phyloP scores from a whole-genome alignment of 2,329 filamentous ascomycete genomes.

The Calonectria henricotiae region DNA sequence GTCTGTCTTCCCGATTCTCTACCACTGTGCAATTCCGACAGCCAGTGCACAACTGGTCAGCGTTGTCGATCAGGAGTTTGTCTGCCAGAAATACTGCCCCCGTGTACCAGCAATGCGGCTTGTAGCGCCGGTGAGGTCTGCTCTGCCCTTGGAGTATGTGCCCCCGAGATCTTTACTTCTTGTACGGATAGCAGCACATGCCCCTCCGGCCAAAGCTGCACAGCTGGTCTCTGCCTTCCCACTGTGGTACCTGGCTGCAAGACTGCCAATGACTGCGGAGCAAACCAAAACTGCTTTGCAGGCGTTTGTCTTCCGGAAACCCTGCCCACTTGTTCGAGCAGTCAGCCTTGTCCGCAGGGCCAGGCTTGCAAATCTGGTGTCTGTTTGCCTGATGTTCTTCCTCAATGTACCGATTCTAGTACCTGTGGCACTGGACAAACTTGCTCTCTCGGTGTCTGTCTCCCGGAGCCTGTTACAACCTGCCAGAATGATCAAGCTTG shows the following conservation, averaged over 20 bases:
- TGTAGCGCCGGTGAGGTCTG: conserved; percentile 8
- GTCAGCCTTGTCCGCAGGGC: neutral
- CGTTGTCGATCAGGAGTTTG: conserved; percentile 24
- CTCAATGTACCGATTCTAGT: neutral
- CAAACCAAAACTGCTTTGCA: conserved; percentile 7
- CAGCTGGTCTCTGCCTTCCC: conserved; percentile 19
- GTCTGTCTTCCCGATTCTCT: conserved; percentile 21
- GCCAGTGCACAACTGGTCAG: neutral
- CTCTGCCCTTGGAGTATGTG: conserved; percentile 3
- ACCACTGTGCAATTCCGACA: conserved; percentile 2
- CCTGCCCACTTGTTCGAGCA: conserved; percentile 6
- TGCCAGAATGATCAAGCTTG: conserved; percentile 8
- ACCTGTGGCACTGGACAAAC: neutral
- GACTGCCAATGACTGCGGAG: neutral
- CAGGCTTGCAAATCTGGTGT: conserved; percentile 25
- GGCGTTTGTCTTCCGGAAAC: neutral
- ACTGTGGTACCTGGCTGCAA: neutral
- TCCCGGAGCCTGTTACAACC: neutral
- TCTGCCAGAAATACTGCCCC: conserved; percentile 1
- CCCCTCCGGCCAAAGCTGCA: conserved; percentile 1
- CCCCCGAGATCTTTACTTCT: neutral
- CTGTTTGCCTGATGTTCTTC: conserved; percentile 18
- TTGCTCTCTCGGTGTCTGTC: conserved; percentile 18
- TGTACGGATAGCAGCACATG: conserved; percentile 9
- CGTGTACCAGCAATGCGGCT: neutral